Evolutionary conservation across 2,329 filamentous ascomycete genomes (phyloP).

Genomic region (Hypoxylon sp.): DNA sequence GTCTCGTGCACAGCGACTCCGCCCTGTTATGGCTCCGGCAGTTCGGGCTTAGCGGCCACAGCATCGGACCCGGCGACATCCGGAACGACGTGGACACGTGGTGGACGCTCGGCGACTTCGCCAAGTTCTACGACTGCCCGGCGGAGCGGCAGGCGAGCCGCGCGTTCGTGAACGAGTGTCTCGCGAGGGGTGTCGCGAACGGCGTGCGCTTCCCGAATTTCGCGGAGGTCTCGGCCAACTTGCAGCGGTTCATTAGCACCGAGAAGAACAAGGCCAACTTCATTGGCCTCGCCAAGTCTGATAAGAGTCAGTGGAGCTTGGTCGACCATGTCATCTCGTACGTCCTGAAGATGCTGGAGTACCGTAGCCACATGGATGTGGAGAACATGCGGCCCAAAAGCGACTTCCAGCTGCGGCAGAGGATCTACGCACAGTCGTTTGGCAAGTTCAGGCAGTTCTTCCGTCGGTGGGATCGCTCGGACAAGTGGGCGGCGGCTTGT

Average conservation of each 20-base stretch:
- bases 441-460: constrained; percentile 18
- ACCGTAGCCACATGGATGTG: constrained; percentile 15
- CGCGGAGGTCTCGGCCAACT: neutral
- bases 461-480: constrained; percentile 11
- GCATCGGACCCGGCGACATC: neutral
- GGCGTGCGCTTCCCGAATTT: neutral
- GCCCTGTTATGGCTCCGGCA: neutral
- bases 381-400: neutral
- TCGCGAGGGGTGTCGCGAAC: neutral
- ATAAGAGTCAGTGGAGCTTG: neutral
- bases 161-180: neutral
- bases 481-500: constrained; percentile 30
- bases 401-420: constrained; percentile 15
- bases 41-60: neutral
- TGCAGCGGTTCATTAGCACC: neutral
- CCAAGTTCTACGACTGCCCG: constrained; percentile 23
- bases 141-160: neutral
- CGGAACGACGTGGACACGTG: neutral
- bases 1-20: neutral
- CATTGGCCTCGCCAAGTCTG: neutral
- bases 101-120: constrained; percentile 30
- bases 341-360: constrained; percentile 21
- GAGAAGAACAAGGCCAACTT: neutral
- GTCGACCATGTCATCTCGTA: constrained; percentile 12
- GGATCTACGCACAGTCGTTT: neutral